Evolutionary conservation across 768 basidiomycete genomes (phyloP).

Genomic region (Pleurotus pulmonarius): DNA sequence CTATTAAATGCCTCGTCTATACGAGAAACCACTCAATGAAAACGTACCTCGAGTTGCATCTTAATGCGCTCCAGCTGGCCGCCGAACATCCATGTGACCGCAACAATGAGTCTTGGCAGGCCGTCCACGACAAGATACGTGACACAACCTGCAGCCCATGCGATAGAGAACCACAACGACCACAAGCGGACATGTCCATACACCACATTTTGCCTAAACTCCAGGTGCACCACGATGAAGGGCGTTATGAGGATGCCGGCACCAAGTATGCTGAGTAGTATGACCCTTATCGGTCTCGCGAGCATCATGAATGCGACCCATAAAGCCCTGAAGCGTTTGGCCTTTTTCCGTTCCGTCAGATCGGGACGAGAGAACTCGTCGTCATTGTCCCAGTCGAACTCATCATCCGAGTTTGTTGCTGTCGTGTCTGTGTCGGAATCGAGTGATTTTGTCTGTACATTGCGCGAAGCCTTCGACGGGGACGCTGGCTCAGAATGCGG

Average conservation of each 20-base stretch:
- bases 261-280: conserved; percentile 58
- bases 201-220: conserved; percentile 45
- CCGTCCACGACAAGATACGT: conserved; percentile 66
- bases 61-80: conserved; percentile 64
- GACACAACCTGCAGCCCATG: conserved; percentile 57
- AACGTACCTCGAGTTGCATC: conserved; percentile 62
- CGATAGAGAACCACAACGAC: conserved; percentile 67
- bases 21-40: neutral
- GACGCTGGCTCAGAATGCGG: conserved; percentile 3
- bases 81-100: conserved; percentile 49
- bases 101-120: conserved; percentile 53
- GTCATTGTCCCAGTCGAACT: conserved; percentile 75
- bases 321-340: conserved; percentile 57
- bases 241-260: conserved; percentile 66
- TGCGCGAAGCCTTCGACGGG: neutral
- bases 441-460: neutral
- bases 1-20: neutral
- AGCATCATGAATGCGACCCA: conserved; percentile 69
- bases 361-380: conserved; percentile 32
- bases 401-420: conserved; percentile 61
- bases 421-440: conserved; percentile 38
- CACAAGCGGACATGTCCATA: conserved; percentile 56
- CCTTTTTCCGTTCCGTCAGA: conserved; percentile 33
- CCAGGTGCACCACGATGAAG: conserved; percentile 61
- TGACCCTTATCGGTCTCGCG: conserved; percentile 51